A percentile compares a stretch with the other conserved stretches of the same genome.
Conservation (phyloP, 78 protist species). For the Andalucia godoyi region DNA sequence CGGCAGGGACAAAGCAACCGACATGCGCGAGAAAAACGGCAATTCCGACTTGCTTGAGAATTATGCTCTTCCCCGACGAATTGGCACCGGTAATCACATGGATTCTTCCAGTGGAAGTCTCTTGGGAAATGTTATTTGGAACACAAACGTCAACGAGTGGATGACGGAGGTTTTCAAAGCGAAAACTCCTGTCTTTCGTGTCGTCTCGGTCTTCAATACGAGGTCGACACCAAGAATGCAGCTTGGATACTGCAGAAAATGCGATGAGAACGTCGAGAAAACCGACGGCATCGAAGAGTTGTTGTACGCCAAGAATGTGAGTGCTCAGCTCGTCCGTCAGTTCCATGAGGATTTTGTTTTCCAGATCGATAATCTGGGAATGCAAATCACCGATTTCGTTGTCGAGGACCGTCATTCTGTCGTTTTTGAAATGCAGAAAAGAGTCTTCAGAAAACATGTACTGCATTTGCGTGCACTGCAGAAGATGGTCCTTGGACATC, state of each 20-base stretch:
- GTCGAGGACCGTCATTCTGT: neutral
- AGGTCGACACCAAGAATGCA: too few relatives aligned
- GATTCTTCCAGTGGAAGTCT: neutral
- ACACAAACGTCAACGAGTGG: too few relatives aligned
- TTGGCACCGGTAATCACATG: constrained; percentile 33
- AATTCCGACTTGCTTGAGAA: constrained; percentile 18
- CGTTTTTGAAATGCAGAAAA: constrained; percentile 5
- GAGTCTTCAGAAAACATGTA: neutral
- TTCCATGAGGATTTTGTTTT: neutral
- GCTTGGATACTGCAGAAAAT: too few relatives aligned
- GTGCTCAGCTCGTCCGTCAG: neutral
- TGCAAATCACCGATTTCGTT: constrained; percentile 11
- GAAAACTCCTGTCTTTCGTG: too few relatives aligned
- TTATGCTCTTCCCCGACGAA: constrained; percentile 26
- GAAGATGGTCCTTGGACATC: neutral
- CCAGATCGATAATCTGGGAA: neutral
- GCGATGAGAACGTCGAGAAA: too few relatives aligned
- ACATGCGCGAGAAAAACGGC: constrained; percentile 33
- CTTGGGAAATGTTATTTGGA: neutral
- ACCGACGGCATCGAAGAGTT: too few relatives aligned
- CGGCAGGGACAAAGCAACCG: constrained; percentile 49
- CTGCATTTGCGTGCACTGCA: neutral
- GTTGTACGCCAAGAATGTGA: too few relatives aligned
- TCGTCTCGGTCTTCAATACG: too few relatives aligned
- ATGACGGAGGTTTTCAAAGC: too few relatives aligned